Evolutionary conservation across 2,329 filamentous ascomycete species (phyloP), one percentile per base, ranked within the genome.

Genomic region (Colletotrichum siamense): DNA sequence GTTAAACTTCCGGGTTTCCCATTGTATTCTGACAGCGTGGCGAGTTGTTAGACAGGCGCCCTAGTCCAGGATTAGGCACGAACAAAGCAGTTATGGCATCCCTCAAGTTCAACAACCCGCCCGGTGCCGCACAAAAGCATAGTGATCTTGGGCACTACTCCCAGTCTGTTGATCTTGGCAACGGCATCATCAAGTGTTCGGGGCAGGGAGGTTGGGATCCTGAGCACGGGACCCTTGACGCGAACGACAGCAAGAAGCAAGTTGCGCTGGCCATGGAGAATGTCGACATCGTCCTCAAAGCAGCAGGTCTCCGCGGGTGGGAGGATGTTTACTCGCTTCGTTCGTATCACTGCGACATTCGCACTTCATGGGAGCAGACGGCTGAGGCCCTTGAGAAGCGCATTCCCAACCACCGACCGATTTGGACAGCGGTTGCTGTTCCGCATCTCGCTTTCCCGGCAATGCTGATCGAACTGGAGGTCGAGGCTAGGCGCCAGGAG

Each of bases 281-380:
- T 28, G 76, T 82, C 2, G 79, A 82, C 34, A 12, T 69, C 5
- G 77, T 81, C 22, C 80, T 82, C 18, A 72, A 80, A 36, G 71
- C 79, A 1, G 78, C 73, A 3, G 81, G 80, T 6, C 75, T 82
- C 1, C 75, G 78, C 1, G 80, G 80, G 0, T 81, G 80, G 81
- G 80, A 81, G 9, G 81, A 82, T n/a, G 80, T 82, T 2, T 81
- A 80, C 28, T 78, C 77, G 16, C n/a, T 81, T 9, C 77, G 80
- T 5, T 77, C 79, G 3, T 82, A 81, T 16, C 79, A 81, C 18
- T 73, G 74, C 34, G 78, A 81, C 5, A 79, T 81, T 3, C 72
- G 76, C 2, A 59, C 73, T 6, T 79, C 78, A 3, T 72, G 64
- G 28, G 52, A 64, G 24, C 44, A 52, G 8, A 44, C 59, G 4